A percentile compares a stretch with the other conserved stretches of the same genome.
These are phyloP conservation scores for Penicillium ochrochloron DNA, from an alignment of 495 filamentous ascomycete species.

Conservation along the genomic window DNA sequence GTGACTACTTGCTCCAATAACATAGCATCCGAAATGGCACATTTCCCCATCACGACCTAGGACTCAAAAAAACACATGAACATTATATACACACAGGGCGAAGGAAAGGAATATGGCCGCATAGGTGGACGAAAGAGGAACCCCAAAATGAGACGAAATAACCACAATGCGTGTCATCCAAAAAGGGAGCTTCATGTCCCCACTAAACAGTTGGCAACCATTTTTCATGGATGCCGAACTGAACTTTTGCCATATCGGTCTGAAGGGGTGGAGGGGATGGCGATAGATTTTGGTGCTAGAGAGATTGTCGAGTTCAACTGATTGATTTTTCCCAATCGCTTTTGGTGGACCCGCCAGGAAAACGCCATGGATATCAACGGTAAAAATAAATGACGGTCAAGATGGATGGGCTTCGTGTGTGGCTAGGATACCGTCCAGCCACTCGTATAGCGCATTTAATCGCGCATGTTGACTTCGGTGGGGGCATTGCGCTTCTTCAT, in stretches of 20 bases:
- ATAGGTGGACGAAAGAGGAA: slow-evolving; percentile 7
- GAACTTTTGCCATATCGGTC: slow-evolving; percentile 18
- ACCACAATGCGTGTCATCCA: slow-evolving; percentile 17
- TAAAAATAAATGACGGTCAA: slow-evolving; percentile 36
- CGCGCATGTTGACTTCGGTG: slow-evolving; percentile 30
- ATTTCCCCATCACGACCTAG: slow-evolving; percentile 15
- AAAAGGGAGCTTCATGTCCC: slow-evolving; percentile 11
- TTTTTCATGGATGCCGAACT: slow-evolving; percentile 5
- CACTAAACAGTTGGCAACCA: neutral
- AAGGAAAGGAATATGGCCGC: slow-evolving; percentile 9
- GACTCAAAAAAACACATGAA: slow-evolving; percentile 25
- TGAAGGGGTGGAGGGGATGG: slow-evolving; percentile 10
- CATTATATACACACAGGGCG: slow-evolving; percentile 36
- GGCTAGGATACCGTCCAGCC: slow-evolving; percentile 26
- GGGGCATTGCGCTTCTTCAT: slow-evolving; percentile 69
- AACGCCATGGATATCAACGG: slow-evolving; percentile 56
- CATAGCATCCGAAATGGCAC: slow-evolving; percentile 12
- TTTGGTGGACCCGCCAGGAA: slow-evolving; percentile 47
- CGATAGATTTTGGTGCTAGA: slow-evolving; percentile 18
- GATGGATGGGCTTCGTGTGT: slow-evolving; percentile 24
- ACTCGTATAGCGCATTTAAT: slow-evolving; percentile 23
- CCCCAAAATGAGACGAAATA: slow-evolving; percentile 18
- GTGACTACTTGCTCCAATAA: slow-evolving; percentile 20
- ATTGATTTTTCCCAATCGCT: slow-evolving; percentile 36
- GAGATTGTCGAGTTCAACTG: slow-evolving; percentile 22